Percentiles rank a stretch among this genome's conserved stretches.
Conservation (phyloP, 495 filamentous ascomycete species). For the Talaromyces adpressus region DNA sequence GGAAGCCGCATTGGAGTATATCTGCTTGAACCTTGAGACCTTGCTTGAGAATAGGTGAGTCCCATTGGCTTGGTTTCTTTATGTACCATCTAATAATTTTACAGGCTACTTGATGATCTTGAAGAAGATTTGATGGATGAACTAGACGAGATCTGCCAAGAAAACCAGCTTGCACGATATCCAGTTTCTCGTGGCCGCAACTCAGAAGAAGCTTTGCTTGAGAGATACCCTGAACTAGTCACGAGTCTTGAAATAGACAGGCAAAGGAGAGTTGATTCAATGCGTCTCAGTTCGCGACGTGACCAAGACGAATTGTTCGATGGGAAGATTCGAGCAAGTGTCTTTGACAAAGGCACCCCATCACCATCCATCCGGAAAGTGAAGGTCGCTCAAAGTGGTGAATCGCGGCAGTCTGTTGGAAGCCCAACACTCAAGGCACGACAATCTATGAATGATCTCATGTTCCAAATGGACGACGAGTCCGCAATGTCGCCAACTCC, state of each 20-base stretch:
- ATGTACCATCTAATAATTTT: slow-evolving; percentile 13
- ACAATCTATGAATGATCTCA: slow-evolving; percentile 64
- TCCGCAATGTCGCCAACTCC: slow-evolving; percentile 23
- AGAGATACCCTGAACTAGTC: slow-evolving; percentile 62
- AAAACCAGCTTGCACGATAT: slow-evolving; percentile 70
- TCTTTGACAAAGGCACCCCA: slow-evolving; percentile 47
- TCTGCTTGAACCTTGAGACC: slow-evolving; percentile 81
- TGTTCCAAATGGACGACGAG: slow-evolving; percentile 95
- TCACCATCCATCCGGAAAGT: slow-evolving; percentile 50
- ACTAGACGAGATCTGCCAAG: slow-evolving; percentile 68
- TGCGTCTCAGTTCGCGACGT: slow-evolving; percentile 50
- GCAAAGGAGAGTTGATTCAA: slow-evolving; percentile 50
- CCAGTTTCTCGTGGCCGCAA: slow-evolving; percentile 70
- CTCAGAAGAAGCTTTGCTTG: slow-evolving; percentile 60
- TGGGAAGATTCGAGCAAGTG: slow-evolving; percentile 30
- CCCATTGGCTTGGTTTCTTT: not conserved
- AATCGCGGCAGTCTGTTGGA: slow-evolving; percentile 32
- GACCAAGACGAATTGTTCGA: slow-evolving; percentile 53
- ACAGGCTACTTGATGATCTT: slow-evolving; percentile 70
- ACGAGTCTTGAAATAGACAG: slow-evolving; percentile 45
- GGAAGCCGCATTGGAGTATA: slow-evolving; percentile 79
- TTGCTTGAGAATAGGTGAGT: slow-evolving; percentile 79
- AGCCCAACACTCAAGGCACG: slow-evolving; percentile 59
- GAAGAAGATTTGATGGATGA: slow-evolving; percentile 74
- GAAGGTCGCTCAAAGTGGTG: slow-evolving; percentile 39